A percentile compares a stretch with the other conserved stretches of the same genome.
phyloP scores from a whole-genome alignment of 768 basidiomycete species.

The Pleurotus sapidus region DNA sequence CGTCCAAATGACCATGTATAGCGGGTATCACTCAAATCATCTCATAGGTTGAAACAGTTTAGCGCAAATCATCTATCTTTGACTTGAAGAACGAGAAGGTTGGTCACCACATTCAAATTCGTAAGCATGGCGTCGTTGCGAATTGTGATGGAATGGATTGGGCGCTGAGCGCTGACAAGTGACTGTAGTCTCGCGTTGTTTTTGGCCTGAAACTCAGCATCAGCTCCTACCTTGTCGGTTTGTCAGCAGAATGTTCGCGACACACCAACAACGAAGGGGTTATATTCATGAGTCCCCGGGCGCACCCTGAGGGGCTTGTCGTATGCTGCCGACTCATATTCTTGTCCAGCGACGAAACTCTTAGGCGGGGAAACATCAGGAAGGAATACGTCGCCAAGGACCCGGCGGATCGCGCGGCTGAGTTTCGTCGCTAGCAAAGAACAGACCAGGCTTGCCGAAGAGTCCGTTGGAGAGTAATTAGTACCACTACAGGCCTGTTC shows the following conservation, averaged over 20 bases:
- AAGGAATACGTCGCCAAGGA: not conserved
- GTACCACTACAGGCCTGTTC: not conserved
- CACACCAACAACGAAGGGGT: too few relatives aligned
- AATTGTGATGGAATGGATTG: too few relatives aligned
- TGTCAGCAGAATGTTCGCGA: not conserved
- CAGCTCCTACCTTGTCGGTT: not conserved
- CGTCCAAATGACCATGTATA: too few relatives aligned
- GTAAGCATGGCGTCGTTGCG: too few relatives aligned
- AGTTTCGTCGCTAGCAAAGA: too few relatives aligned
- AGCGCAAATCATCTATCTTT: not conserved
- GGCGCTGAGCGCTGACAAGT: too few relatives aligned
- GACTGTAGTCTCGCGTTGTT: not conserved
- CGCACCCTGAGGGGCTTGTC: not conserved
- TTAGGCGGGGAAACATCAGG: conserved; percentile 1
- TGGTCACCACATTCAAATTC: not conserved
- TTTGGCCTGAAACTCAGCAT: not conserved
- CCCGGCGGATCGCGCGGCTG: not conserved
- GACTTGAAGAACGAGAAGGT: not conserved
- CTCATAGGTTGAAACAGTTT: too few relatives aligned
- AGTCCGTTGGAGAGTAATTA: not conserved
- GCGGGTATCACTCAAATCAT: too few relatives aligned
- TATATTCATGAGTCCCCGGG: not conserved
- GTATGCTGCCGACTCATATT: not conserved
- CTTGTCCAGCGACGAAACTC: conserved; percentile 2
- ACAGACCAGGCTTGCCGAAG: not conserved